Percentiles rank a stretch among this genome's conserved stretches.
These are phyloP conservation scores for Malassezia restricta DNA, from an alignment of 1,284 basidiomycete species.

Conservation along the genomic window DNA sequence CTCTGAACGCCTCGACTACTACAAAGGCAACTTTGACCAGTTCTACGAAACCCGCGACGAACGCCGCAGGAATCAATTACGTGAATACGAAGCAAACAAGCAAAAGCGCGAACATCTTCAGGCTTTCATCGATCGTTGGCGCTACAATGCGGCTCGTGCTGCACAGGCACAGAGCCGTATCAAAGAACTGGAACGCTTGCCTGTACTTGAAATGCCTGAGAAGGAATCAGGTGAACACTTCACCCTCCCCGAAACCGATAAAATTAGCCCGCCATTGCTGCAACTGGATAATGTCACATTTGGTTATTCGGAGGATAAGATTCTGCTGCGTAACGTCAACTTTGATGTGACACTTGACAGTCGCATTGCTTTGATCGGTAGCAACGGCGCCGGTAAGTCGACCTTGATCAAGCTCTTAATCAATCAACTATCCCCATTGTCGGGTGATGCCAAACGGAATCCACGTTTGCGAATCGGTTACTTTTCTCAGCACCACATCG, in stretches of 20 bases:
- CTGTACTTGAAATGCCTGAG: conserved; percentile 82
- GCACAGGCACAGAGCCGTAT: conserved; percentile 86
- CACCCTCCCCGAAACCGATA: conserved; percentile 48
- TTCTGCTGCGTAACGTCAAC: conserved; percentile 68
- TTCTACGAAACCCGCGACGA: conserved; percentile 98
- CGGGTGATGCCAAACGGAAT: conserved; percentile 77
- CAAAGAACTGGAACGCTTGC: conserved; percentile 95
- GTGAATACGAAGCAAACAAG: conserved; percentile 70
- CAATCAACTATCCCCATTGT: conserved; percentile 68
- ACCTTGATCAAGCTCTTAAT: conserved; percentile 93
- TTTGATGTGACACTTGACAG: conserved; percentile 56
- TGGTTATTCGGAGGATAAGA: conserved; percentile 70
- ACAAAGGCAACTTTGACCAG: conserved; percentile 94
- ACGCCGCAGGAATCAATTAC: conserved; percentile 74
- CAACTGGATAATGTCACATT: conserved; percentile 86
- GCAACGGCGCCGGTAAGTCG: conserved; percentile 52
- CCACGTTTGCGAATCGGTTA: conserved; percentile 59
- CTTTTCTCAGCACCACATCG: conserved; percentile 77
- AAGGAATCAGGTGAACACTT: conserved; percentile 63
- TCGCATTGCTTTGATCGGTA: conserved; percentile 38
- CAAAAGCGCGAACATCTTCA: conserved; percentile 88
- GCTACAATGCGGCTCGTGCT: conserved; percentile 42
- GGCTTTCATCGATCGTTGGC: conserved; percentile 63
- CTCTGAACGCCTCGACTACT: conserved; percentile 72
- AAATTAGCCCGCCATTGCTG: conserved; percentile 88